phyloP scores from a whole-genome alignment of 2,329 filamentous ascomycete genomes.

The Acrodontium crateriforme region DNA sequence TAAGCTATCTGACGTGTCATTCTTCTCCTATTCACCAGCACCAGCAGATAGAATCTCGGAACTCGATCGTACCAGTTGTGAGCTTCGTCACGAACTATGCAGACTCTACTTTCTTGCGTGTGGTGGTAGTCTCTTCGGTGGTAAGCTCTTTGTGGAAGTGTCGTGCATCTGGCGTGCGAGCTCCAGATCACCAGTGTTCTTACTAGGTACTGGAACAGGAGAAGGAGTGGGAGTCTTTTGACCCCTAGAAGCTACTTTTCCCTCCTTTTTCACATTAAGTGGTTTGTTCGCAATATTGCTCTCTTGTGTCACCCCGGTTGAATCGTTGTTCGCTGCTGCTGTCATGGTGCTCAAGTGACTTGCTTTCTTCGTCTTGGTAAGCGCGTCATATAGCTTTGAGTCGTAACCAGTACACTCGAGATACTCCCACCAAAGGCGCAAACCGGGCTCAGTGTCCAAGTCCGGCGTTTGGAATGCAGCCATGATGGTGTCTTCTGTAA shows the following conservation, averaged over 20 bases:
- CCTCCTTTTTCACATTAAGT: too few relatives aligned
- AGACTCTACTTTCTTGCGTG: background rate
- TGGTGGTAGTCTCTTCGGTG: background rate
- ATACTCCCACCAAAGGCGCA: constrained; percentile 36
- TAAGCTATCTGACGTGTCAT: too few relatives aligned
- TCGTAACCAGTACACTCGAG: constrained; percentile 31
- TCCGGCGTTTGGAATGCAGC: constrained; percentile 28
- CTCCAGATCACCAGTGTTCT: constrained; percentile 1
- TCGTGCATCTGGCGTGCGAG: constrained; percentile 1
- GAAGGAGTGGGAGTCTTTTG: too few relatives aligned
- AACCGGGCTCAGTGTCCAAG: constrained; percentile 24
- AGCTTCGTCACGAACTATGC: background rate
- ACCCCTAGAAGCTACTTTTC: too few relatives aligned
- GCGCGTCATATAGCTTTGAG: constrained; percentile 29
- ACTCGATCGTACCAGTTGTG: too few relatives aligned
- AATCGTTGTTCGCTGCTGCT: too few relatives aligned
- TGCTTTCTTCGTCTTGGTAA: constrained; percentile 16
- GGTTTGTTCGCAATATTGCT: too few relatives aligned
- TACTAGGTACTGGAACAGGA: too few relatives aligned
- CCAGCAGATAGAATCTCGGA: too few relatives aligned
- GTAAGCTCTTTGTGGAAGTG: background rate
- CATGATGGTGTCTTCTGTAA: constrained; percentile 26
- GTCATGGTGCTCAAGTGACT: background rate
- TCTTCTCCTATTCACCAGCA: too few relatives aligned
- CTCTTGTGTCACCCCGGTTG: too few relatives aligned